phyloP scores from a whole-genome alignment of 106 monocot species.

The Dendrobium nobile region DNA sequence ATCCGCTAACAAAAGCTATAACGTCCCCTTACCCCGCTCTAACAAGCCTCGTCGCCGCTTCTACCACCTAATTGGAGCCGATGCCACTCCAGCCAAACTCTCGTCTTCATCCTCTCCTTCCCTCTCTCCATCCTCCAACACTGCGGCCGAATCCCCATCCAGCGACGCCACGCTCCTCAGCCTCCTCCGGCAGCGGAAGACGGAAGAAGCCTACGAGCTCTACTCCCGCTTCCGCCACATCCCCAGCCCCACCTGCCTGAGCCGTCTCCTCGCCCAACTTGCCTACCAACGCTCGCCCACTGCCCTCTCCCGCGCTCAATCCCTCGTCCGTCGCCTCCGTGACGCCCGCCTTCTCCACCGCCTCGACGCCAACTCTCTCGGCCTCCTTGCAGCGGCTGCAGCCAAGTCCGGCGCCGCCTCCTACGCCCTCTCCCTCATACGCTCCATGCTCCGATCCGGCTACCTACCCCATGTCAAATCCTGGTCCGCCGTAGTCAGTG shows the following conservation, averaged over 20 bases:
- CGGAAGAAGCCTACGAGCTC: slow-evolving; percentile 53
- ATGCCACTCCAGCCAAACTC: not conserved
- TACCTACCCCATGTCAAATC: slow-evolving; percentile 81
- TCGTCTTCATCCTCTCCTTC: not conserved
- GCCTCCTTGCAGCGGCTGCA: slow-evolving; percentile 58
- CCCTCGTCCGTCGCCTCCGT: slow-evolving; percentile 62
- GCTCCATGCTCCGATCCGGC: slow-evolving; percentile 39
- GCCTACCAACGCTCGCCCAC: slow-evolving; percentile 49
- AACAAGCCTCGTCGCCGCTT: not conserved
- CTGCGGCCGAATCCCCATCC: not conserved
- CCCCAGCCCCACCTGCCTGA: slow-evolving; percentile 55
- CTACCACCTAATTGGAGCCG: not conserved
- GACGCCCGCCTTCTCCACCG: slow-evolving; percentile 44
- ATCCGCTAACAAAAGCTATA: not conserved
- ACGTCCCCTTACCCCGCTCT: too few relatives aligned
- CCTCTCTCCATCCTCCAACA: not conserved
- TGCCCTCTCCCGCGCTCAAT: slow-evolving; percentile 63
- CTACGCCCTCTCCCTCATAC: slow-evolving; percentile 34
- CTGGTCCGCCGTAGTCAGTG: slow-evolving; percentile 63
- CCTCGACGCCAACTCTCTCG: slow-evolving; percentile 80
- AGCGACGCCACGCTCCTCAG: slow-evolving; percentile 41
- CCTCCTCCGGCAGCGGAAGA: slow-evolving; percentile 59
- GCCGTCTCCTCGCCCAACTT: slow-evolving; percentile 80
- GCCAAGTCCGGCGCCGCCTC: slow-evolving; percentile 21
- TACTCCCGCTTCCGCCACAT: slow-evolving; percentile 39